These are phyloP conservation scores for Volutella citrinella DNA, from an alignment of 2,329 filamentous ascomycete genomes.

Conservation along the genomic window DNA sequence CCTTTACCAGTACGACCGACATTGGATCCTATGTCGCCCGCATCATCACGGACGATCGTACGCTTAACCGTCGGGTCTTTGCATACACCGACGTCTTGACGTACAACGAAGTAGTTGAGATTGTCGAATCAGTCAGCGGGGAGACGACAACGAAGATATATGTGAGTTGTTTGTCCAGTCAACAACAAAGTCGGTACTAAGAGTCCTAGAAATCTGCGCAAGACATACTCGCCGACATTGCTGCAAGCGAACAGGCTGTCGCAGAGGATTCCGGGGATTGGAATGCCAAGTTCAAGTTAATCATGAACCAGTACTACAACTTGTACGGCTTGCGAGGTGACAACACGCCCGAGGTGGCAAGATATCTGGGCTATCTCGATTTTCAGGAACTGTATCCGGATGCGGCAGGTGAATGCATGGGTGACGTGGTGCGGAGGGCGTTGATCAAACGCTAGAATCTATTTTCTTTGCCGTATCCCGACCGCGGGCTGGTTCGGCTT, in stretches of 20 bases:
- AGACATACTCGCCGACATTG: constrained; percentile 9
- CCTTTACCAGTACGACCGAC: constrained; percentile 49
- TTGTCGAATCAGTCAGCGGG: constrained; percentile 45
- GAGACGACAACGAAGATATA: constrained; percentile 38
- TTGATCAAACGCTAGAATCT: no score
- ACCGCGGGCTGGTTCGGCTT: no score
- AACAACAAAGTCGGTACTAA: background rate
- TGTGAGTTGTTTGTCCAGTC: constrained; percentile 2
- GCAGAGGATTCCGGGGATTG: constrained; percentile 5
- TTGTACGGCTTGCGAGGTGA: constrained; percentile 16
- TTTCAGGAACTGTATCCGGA: constrained; percentile 16
- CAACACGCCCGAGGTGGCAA: constrained; percentile 12
- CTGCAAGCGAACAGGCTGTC: constrained; percentile 1
- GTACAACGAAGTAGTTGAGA: constrained; percentile 43
- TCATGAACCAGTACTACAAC: constrained; percentile 1
- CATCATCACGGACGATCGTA: constrained; percentile 50
- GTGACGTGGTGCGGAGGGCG: no score
- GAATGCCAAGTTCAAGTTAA: constrained; percentile 13
- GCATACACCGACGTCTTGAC: constrained; percentile 44
- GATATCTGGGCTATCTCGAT: constrained; percentile 13
- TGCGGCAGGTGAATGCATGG: no score
- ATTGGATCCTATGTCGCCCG: constrained; percentile 49
- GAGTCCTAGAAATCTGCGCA: constrained; percentile 4
- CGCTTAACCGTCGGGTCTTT: constrained; percentile 51
- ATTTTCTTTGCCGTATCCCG: no score